Evolutionary conservation across 1,139 yeast species (phyloP).

Genomic region (Sugiyamaella xylanicola): DNA sequence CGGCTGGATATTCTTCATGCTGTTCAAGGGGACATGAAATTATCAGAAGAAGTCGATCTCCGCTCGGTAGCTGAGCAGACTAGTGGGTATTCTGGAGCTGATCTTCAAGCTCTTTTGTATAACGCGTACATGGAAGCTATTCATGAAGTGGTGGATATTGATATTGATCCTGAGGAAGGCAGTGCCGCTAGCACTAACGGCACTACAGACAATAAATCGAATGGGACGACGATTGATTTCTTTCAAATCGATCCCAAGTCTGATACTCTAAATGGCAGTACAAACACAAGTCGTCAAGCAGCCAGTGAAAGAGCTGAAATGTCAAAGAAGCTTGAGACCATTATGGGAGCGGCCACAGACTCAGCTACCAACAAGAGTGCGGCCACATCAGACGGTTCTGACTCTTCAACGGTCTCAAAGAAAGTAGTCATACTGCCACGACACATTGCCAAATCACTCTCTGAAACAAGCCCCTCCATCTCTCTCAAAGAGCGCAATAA

Average conservation of each 20-base stretch:
- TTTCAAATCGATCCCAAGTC: constrained; percentile 40
- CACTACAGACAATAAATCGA: constrained; percentile 33
- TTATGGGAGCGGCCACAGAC: constrained; percentile 23
- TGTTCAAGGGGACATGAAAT: constrained; percentile 50
- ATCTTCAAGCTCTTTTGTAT: constrained; percentile 87
- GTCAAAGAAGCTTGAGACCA: constrained; percentile 52
- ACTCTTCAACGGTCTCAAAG: constrained; percentile 14
- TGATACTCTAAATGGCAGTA: not conserved
- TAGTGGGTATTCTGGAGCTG: constrained; percentile 91
- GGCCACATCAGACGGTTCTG: too few relatives aligned
- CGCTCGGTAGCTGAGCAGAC: constrained; percentile 60
- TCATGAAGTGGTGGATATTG: constrained; percentile 63
- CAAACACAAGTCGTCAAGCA: constrained; percentile 27
- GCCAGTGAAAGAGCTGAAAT: constrained; percentile 49
- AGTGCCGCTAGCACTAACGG: constrained; percentile 44
- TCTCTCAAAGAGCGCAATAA: constrained; percentile 70
- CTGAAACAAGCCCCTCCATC: constrained; percentile 85
- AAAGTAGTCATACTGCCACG: constrained; percentile 50
- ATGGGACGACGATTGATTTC: constrained; percentile 38
- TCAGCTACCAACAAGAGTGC: not conserved
- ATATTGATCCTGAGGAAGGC: constrained; percentile 27
- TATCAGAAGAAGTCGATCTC: constrained; percentile 54
- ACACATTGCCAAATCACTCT: constrained; percentile 65
- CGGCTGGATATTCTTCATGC: constrained; percentile 72
- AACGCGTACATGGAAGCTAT: constrained; percentile 92